Percentiles rank a stretch among this genome's conserved stretches.
phyloP scores from a whole-genome alignment of 2,329 filamentous ascomycete genomes.

The Teratosphaeria nubilosa region DNA sequence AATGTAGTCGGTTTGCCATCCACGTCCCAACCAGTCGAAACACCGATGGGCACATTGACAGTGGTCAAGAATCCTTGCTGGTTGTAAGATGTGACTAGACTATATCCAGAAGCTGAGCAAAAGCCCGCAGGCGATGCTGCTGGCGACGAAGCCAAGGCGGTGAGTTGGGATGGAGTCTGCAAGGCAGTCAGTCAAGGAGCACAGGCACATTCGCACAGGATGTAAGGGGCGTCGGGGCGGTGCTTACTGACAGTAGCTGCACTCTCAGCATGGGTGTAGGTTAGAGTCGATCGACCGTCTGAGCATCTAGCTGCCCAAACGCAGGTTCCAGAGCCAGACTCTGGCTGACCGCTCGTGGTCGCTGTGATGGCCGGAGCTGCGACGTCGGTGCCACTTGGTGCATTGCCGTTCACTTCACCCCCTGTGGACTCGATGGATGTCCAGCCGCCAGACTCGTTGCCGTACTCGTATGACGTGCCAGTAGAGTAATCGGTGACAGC shows the following conservation, averaged over 20 bases:
- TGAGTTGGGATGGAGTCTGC: constrained; percentile 42
- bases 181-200: constrained; percentile 17
- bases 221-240: constrained; percentile 5
- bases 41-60: constrained; percentile 29
- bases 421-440: constrained; percentile 71
- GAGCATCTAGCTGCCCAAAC: constrained; percentile 1
- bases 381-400: constrained; percentile 39
- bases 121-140: constrained; percentile 34
- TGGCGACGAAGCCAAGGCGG: constrained; percentile 43
- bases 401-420: constrained; percentile 54
- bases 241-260: constrained; percentile 57
- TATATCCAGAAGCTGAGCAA: constrained; percentile 33
- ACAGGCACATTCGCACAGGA: constrained; percentile 16
- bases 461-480: constrained; percentile 73
- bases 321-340: background rate
- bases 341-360: constrained; percentile 23
- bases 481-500: constrained; percentile 86
- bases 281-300: constrained; percentile 25
- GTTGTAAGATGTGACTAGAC: constrained; percentile 38
- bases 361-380: constrained; percentile 54
- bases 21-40: constrained; percentile 35
- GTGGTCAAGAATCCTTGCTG: constrained; percentile 42
- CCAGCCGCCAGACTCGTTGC: constrained; percentile 63
- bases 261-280: constrained; percentile 44
- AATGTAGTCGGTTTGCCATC: constrained; percentile 36